phyloP scores from a whole-genome alignment of 352 stramenopile genomes.

The Globisporangium uncinulatum region DNA sequence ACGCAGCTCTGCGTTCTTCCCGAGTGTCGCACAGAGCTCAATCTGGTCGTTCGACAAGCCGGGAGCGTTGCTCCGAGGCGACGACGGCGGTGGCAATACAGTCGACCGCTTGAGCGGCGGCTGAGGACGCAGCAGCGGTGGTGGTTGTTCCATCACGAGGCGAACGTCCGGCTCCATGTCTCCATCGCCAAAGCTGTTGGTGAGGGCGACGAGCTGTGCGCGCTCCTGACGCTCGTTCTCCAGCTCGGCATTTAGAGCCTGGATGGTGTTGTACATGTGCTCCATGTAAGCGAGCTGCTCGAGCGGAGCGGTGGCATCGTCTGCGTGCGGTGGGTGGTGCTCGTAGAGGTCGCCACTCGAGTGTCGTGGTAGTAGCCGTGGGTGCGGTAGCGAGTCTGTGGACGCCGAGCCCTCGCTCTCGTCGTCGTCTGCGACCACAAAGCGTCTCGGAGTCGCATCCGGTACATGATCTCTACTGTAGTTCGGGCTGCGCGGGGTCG shows the following conservation, averaged over 20 bases:
- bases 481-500: slow-evolving; percentile 24
- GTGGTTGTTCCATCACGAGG: background rate
- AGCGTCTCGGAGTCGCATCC: background rate
- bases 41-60: slow-evolving; percentile 36
- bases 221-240: slow-evolving; percentile 35
- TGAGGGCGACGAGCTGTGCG: slow-evolving; percentile 7
- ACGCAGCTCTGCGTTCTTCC: slow-evolving; percentile 59
- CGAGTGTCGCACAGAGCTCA: slow-evolving; percentile 48
- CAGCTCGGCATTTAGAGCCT: slow-evolving; percentile 37
- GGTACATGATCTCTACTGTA: background rate
- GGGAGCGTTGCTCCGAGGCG: slow-evolving; percentile 2
- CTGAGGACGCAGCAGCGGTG: background rate
- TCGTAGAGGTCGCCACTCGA: slow-evolving; percentile 11
- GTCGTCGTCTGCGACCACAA: slow-evolving; percentile 4
- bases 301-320: slow-evolving; percentile 19
- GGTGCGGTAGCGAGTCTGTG: background rate
- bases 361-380: slow-evolving; percentile 1
- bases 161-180: slow-evolving; percentile 5
- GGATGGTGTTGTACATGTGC: slow-evolving; percentile 62
- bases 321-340: background rate
- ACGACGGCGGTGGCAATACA: background rate
- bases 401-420: slow-evolving; percentile 1
- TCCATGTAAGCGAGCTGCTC: slow-evolving; percentile 63
- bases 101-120: background rate
- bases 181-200: slow-evolving; percentile 16